Conservation (phyloP, 2,329 filamentous ascomycete genomes). For the Monosporascus sp. region DNA sequence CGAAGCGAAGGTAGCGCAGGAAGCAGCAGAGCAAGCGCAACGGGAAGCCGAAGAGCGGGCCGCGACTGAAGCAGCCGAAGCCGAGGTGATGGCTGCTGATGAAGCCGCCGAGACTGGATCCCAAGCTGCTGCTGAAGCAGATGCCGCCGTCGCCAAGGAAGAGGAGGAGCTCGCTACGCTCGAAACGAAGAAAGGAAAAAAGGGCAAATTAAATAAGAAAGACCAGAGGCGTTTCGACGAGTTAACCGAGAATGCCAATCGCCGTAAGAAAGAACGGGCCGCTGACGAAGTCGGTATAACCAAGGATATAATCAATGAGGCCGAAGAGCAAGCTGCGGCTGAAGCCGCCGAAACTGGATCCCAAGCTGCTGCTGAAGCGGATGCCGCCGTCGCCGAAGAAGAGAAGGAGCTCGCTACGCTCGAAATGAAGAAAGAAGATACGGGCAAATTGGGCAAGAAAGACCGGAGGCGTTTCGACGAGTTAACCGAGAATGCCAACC, state of each 20-base stretch:
- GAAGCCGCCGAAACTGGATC: slow-evolving; percentile 19
- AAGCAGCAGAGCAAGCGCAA: slow-evolving; percentile 13
- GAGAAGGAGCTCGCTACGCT: slow-evolving; percentile 4
- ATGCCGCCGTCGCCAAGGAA: slow-evolving; percentile 6
- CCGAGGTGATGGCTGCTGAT: slow-evolving; percentile 25
- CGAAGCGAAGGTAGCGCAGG: slow-evolving; percentile 28
- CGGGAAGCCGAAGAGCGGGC: not conserved
- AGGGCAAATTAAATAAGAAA: slow-evolving; percentile 33
- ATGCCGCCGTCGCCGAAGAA: slow-evolving; percentile 4
- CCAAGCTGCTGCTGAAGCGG: slow-evolving; percentile 5
- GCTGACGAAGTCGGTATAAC: slow-evolving; percentile 34
- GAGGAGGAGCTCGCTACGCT: slow-evolving; percentile 4
- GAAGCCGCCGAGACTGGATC: slow-evolving; percentile 11
- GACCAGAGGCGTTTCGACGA: slow-evolving; percentile 22
- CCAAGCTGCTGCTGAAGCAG: slow-evolving; percentile 9
- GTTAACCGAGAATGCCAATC: slow-evolving; percentile 23
- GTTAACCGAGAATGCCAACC: slow-evolving; percentile 23
- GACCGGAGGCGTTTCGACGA: slow-evolving; percentile 22
- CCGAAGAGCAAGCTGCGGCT: not conserved
- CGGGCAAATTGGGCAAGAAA: slow-evolving; percentile 32
- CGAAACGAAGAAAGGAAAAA: slow-evolving; percentile 26
- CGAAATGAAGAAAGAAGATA: slow-evolving; percentile 27
- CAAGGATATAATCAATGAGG: not conserved
- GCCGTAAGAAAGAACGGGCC: slow-evolving; percentile 28
- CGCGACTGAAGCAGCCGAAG: slow-evolving; percentile 6